These are phyloP conservation scores for Solanum lignicaule DNA, from an alignment of 257 asterid species.

Conservation along the genomic window DNA sequence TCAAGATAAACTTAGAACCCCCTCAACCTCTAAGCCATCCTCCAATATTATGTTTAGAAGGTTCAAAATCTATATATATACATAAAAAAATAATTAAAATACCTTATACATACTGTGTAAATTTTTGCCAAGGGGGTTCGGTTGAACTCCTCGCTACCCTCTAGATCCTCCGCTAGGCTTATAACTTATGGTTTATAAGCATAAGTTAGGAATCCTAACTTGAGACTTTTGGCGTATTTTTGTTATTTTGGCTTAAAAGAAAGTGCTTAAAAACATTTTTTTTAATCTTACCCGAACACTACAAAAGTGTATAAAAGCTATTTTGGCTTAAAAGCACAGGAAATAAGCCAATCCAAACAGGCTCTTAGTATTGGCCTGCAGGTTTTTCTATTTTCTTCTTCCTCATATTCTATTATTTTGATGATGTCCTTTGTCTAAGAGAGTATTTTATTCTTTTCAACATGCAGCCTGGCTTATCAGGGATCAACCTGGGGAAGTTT, in stretches of 20 bases:
- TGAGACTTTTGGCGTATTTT: neutral
- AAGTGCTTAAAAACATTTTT: neutral
- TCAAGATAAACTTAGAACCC: neutral
- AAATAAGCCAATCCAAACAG: neutral
- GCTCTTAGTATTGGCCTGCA: neutral
- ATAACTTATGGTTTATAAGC: neutral
- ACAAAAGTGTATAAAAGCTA: neutral
- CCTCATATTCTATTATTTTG: neutral
- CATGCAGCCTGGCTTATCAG: conserved; percentile 91
- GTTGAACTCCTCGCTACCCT: neutral
- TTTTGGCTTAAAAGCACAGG: neutral
- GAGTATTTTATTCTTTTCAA: neutral
- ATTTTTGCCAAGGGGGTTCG: neutral
- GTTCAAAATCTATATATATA: neutral
- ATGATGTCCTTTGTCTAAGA: neutral
- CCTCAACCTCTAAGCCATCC: neutral
- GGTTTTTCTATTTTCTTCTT: neutral
- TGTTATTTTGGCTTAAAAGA: neutral
- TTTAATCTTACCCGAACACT: neutral
- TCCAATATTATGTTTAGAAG: neutral
- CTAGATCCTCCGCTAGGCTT: neutral
- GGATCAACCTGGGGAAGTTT: conserved; percentile 88
- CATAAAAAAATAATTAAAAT: neutral
- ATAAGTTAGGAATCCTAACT: neutral
- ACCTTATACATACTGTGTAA: neutral